A percentile compares a stretch with the other conserved stretches of the same genome.
phyloP scores from a whole-genome alignment of 2,329 filamentous ascomycete genomes.

The Sclerotinia spermophila region DNA sequence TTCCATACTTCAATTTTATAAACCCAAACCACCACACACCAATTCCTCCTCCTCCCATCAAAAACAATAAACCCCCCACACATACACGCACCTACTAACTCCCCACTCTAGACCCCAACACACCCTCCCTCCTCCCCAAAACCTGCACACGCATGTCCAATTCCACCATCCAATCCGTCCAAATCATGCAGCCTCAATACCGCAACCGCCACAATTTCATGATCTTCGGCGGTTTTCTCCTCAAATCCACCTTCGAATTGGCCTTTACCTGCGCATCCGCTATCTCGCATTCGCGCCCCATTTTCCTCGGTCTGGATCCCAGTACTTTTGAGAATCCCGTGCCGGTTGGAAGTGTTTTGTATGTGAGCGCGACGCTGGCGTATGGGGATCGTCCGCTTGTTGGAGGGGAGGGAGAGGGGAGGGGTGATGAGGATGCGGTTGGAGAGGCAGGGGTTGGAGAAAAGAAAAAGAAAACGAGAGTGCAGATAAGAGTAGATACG shows the following conservation, averaged over 20 bases:
- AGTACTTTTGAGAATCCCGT: constrained; percentile 70
- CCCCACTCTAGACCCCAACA: constrained; percentile 47
- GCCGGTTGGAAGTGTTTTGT: constrained; percentile 67
- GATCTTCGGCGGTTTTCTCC: constrained; percentile 70
- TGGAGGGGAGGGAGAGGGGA: constrained; percentile 14
- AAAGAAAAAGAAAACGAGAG: constrained; percentile 47
- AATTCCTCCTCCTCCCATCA: too few relatives aligned
- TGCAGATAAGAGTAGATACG: constrained; percentile 65
- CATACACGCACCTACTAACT: neutral
- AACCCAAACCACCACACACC: neutral
- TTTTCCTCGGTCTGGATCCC: constrained; percentile 66
- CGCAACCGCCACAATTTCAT: constrained; percentile 68
- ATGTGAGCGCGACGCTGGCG: constrained; percentile 63
- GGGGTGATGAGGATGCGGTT: constrained; percentile 23
- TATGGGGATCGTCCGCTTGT: constrained; percentile 60
- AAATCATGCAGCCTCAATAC: constrained; percentile 71
- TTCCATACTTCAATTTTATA: neutral
- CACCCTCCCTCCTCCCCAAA: constrained; percentile 49
- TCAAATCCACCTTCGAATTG: constrained; percentile 68
- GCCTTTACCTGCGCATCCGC: constrained; percentile 69
- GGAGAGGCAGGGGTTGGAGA: neutral
- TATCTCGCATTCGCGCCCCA: constrained; percentile 63
- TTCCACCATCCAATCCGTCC: constrained; percentile 60
- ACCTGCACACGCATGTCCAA: constrained; percentile 61
- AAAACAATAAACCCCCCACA: too few relatives aligned